A percentile compares a stretch with the other conserved stretches of the same genome.
These are phyloP conservation scores for Fusarium mangiferae DNA, from an alignment of 2,329 filamentous ascomycete species.

Conservation along the genomic window DNA sequence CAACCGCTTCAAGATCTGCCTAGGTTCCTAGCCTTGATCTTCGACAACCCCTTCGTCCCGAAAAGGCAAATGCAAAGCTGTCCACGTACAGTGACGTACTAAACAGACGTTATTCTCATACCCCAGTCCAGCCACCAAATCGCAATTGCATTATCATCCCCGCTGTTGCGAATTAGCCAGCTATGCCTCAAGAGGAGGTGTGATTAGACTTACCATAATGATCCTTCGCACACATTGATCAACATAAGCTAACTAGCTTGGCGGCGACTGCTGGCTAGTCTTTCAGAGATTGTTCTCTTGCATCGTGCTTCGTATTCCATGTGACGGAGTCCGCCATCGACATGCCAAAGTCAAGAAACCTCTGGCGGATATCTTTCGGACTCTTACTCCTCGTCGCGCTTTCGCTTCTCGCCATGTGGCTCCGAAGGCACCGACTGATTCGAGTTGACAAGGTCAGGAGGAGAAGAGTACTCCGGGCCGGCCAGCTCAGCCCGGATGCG, in stretches of 20 bases:
- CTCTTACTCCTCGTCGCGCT: not conserved
- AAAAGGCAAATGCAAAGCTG: not conserved
- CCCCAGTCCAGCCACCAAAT: not conserved
- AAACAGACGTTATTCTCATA: not conserved
- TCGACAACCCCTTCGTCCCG: no score
- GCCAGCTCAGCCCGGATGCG: not conserved
- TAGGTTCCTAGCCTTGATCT: not conserved
- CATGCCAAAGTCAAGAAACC: no score
- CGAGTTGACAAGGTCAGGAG: not conserved
- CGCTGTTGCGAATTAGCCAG: not conserved
- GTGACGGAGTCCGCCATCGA: accelerated
- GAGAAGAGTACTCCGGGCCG: not conserved
- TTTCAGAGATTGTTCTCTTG: not conserved
- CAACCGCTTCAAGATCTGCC: not conserved
- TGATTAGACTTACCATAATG: not conserved
- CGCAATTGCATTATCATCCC: accelerated
- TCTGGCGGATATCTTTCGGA: accelerated
- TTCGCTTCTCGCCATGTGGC: not conserved
- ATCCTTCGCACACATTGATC: accelerated
- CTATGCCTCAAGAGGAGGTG: not conserved
- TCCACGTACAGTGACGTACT: no score
- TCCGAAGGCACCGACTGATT: not conserved
- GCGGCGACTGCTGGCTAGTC: not conserved
- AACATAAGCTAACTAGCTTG: not conserved
- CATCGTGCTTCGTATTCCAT: not conserved